Base-by-base conservation (phyloP, 768 basidiomycete species). In the Suillus decipiens region DNA sequence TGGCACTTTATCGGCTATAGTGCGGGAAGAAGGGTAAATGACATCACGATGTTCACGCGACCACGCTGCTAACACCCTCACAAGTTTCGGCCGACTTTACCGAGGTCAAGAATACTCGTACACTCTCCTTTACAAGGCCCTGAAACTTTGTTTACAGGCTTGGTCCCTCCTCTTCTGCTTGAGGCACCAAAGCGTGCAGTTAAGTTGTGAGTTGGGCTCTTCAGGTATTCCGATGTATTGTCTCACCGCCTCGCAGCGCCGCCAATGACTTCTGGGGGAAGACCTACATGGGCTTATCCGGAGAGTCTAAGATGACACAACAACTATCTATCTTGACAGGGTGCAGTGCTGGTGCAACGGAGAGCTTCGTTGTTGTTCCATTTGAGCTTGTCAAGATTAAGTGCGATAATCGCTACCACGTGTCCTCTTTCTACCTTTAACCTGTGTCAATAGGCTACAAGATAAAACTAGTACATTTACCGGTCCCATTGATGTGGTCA, bases 181-280 rank as follows among this genome's bases (percentile, higher is more conserved):
- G 97, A 99, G 77, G 97, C 97, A 17, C 97, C 97, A 2, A 99
- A 99, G 80, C 89, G 97, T 77, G 97, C 97, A 17, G 92, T 95
- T 55, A 99, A 99, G 84, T 93, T 92, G 90, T 91, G 67, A 65
- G 87, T 79, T 24, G 37, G 28, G 24, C 58, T 42, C n/a, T 19
- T 5, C 54, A 45, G 8, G 11, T 12, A 19, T 31, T 9, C 17
- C 14, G 53, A 22, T 39, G n/a, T 41, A 48, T 24, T 50, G 22
- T 59, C 59, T 69, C 43, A 64, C 34, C 42, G 8, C 50, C 41
- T 63, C 66, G 69, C 66, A 89, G 88, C 68, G 92, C 93, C 31
- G 83, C 92, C 10, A 96, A 96, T 80, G 96, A 96, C 70, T 97
- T 92, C 74, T 99, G 97, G 97, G 96, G 96, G 2, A 93, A 90